Evolutionary conservation across 2,329 filamentous ascomycete species (phyloP).

Genomic region (Apiospora saccharicola): DNA sequence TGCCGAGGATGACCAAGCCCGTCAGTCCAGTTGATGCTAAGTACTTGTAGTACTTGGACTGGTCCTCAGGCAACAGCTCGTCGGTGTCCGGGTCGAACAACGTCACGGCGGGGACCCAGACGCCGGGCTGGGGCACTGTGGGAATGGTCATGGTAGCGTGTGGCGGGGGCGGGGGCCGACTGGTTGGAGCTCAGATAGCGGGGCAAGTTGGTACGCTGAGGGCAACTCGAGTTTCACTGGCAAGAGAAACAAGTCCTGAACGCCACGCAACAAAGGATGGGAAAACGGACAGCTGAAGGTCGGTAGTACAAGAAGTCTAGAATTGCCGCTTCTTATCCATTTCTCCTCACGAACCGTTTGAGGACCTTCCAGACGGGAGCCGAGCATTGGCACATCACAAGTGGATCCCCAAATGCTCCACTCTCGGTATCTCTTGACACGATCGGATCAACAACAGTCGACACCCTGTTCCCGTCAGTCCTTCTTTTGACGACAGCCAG

Average conservation of each 20-base stretch:
- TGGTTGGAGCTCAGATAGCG: too few relatives aligned
- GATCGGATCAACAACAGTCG: neutral
- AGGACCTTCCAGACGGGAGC: neutral
- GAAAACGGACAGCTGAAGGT: neutral
- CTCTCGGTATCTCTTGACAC: neutral
- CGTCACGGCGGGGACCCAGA: constrained; percentile 61
- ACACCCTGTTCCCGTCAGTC: neutral
- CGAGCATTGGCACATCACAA: neutral
- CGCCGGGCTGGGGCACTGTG: constrained; percentile 43
- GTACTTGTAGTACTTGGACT: constrained; percentile 58
- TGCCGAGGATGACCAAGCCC: constrained; percentile 44
- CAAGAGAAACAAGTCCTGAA: neutral
- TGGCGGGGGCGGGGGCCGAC: neutral
- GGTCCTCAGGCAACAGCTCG: constrained; percentile 52
- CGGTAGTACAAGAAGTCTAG: neutral
- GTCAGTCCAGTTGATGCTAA: constrained; percentile 48
- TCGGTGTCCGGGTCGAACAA: constrained; percentile 59
- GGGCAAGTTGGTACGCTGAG: too few relatives aligned
- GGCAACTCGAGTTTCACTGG: too few relatives aligned
- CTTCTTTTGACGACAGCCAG: neutral
- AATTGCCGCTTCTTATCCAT: neutral
- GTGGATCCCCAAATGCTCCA: neutral
- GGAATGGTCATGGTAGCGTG: constrained; percentile 29
- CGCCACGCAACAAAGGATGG: too few relatives aligned
- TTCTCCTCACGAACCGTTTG: neutral